Base-by-base conservation (phyloP, 495 filamentous ascomycete species). In the Thozetella sp. region DNA sequence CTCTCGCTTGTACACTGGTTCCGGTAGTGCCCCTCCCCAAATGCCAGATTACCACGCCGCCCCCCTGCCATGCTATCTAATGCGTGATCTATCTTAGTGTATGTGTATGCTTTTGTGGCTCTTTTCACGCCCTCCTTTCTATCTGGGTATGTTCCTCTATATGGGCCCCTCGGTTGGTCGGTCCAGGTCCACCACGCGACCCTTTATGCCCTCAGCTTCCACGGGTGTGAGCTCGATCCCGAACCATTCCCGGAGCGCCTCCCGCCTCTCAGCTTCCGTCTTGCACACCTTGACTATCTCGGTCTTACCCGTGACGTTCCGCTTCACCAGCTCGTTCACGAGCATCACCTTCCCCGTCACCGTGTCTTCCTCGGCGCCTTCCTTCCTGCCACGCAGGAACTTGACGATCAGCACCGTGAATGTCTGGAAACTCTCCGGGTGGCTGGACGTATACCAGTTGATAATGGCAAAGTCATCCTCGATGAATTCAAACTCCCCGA, bases 321-420 rank as follows among this genome's bases (percentile, higher is more conserved):
- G 72, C 72, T 88, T 91, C 3, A 89, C 69, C 37, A 76, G 70
- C 22, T 74, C 75, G 34, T 81, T 76, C 6, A 81, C 71, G 64
- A 92, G 66, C 72, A 85, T 88, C 45, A 89, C 61, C 62, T 82
- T 85, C 1, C 89, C 89, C 1, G 81, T 72, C 54, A 90, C 71
- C 55, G 72, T 63, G 9, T 73, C 77, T 13, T 63, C 73, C 9
- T 67, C 63, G 34, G 62, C 58, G 11, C 51, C 63, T 24, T 55
- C 65, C 12, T 63, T 58, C 30, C 69, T 64, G 1, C 71, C 75
- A 25, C 83, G 66, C 25, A 90, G 53, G 63, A 88, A 88, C 70
- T 77, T 82, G n/a, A 85, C 78, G 26, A 79, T 78, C 30, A 89
- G 64, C 10, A 88, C 66, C 46, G 68, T 77, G 19, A 67, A 59